Evolutionary conservation across 2,329 filamentous ascomycete genomes (phyloP), one percentile per base, ranked within the genome.

Genomic region (Drechmeria coniospora): DNA sequence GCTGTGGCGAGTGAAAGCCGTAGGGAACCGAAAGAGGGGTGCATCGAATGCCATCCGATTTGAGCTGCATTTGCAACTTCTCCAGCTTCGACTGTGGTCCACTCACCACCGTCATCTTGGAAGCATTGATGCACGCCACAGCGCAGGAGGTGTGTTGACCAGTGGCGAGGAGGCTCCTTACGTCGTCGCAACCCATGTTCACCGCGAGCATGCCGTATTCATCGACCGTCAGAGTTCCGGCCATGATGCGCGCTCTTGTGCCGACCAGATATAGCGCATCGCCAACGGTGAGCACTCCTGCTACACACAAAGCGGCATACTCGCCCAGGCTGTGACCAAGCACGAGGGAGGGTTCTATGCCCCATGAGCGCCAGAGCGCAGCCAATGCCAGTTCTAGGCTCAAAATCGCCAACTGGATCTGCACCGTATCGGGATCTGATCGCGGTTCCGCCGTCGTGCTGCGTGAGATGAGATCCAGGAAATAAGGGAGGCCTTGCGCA

Each of bases 251-350:
- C 11, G 79, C 78, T 36, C 80, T 68, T 29, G 58, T 50, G 21
- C 79, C 79, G 13, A 84, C 76, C 2, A 86, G 60, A 37, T 74
- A 75, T 30, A 87, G 67, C 43, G 77, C 70, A 45, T 83, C 78
- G 39, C 68, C 69, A 12, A 68, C 71, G 12, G 75, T 79, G 17
- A 82, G 57, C 10, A 82, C 75, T 27, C 76, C 78, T 29, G 78
- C 74, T 21, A 74, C 63, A 41, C 79, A 65, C 8, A 83, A 65
- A 21, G 78, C 77, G 21, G 78, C 75, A 41, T 81, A 82, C 48
- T 83, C 77, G 29, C 78, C 78, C 17, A 83, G 55, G 39, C 74
- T 79, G 49, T 72, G 68, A 12, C 68, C 68, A 10, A 72, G 46
- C 2, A 73, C 67, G 5, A 56, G 65, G 11, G 63, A 59, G 2